Base-by-base conservation (phyloP, 23 red algal genomes). In the Agarophyton chilense region DNA sequence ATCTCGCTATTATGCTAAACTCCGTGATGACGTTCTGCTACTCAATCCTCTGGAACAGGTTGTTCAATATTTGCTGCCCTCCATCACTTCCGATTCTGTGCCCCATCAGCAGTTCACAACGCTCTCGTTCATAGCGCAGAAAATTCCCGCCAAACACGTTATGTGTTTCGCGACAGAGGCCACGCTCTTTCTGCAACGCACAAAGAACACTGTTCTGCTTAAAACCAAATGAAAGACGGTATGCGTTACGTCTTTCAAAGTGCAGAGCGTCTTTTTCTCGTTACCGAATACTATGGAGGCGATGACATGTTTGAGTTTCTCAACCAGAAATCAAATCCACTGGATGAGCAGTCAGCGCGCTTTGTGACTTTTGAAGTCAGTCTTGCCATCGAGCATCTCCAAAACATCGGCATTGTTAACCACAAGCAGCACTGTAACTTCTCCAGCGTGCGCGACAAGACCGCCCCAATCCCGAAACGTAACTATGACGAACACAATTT, bases 171-270 rank as follows among this genome's bases (percentile, higher is more conserved):
- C 51, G 10, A 17, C 52, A 5, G 44, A 52, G 28, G 44, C 73
- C 44, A 55, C 51, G 2, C 73, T 40, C 25, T 55, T 78, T 78
- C 22, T 55, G 3, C 17, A 45, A 35, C 73, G 73, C 17, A 1
- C 24, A 21, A 2, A 78, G 2, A 78, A 78, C 13, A 1, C 11
- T 51, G 25, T 78, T 11, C 4, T 54, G 1, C 24, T 55, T 21
- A 54, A 52, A 2, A 78, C 51, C 21, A 33, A 35, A 19, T 26
- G 73, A 11, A 35, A 34, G 16, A 40, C 14, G 64, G 78, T 28
- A 73, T 98, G 76, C 89, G 89, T 10, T 94, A 87, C 78, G 90
- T 91, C 68, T 94, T 98, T 88, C 95, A 98, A 44, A 98, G 89
- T 36, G 44, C 81, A 12, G 60, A 85, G 34, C 91, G 83, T 31